These are phyloP conservation scores for Aureobasidium sp. DNA, from an alignment of 2,329 filamentous ascomycete species.

Conservation along the genomic window DNA sequence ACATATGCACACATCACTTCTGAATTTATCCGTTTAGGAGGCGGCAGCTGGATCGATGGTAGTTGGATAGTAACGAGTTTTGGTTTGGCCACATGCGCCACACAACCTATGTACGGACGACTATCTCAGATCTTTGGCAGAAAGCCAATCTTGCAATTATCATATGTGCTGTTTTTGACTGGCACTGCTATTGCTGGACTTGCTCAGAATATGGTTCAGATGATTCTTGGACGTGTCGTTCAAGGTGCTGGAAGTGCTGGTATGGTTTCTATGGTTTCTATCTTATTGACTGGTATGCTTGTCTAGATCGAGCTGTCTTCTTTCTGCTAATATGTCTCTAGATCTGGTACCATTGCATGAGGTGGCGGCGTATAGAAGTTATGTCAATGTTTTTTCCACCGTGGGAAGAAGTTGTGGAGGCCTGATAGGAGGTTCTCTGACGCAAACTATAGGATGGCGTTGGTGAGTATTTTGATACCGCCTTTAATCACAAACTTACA, in stretches of 20 bases:
- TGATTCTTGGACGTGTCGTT: conserved; percentile 36
- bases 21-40: conserved; percentile 37
- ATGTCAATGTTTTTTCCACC: conserved; percentile 47
- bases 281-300: conserved; percentile 35
- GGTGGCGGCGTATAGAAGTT: conserved; percentile 43
- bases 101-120: conserved; percentile 39
- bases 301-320: not conserved
- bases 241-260: conserved; percentile 41
- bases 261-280: conserved; percentile 38
- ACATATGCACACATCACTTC: conserved; percentile 52
- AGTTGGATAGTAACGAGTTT: conserved; percentile 35
- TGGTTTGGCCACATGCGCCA: conserved; percentile 36
- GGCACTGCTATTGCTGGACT: conserved; percentile 37
- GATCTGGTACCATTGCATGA: conserved; percentile 41
- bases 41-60: conserved; percentile 33
- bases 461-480: conserved; percentile 39
- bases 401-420: conserved; percentile 46
- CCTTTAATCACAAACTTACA: not conserved
- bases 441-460: conserved; percentile 59
- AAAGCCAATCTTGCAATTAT: conserved; percentile 33
- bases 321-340: conserved; percentile 10
- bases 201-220: conserved; percentile 31
- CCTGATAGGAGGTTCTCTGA: conserved; percentile 53
- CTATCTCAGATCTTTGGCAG: conserved; percentile 41
- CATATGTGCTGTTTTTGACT: conserved; percentile 37